phyloP scores from a whole-genome alignment of 2,329 filamentous ascomycete genomes.

The Phaeosphaeriaceae sp. region DNA sequence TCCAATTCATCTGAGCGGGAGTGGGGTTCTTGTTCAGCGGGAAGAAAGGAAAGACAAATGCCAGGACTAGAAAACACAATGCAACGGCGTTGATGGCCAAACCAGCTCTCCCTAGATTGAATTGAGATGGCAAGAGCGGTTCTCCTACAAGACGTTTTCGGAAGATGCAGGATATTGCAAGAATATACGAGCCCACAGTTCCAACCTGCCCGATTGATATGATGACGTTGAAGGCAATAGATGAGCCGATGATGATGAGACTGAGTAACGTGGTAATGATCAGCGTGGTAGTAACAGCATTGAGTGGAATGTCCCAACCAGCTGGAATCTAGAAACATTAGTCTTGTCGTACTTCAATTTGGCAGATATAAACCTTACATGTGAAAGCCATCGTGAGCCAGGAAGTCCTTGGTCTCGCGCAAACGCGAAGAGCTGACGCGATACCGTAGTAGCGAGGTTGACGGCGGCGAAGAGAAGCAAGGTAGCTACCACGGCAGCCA shows the following conservation, averaged over 20 bases:
- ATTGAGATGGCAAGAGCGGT: constrained; percentile 51
- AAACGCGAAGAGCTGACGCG: constrained; percentile 37
- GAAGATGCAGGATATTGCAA: constrained; percentile 55
- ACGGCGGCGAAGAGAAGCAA: constrained; percentile 19
- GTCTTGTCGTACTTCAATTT: neutral
- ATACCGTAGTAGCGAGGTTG: constrained; percentile 21
- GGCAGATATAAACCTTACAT: constrained; percentile 13
- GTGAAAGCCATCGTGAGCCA: constrained; percentile 14
- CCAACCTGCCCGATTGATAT: constrained; percentile 11
- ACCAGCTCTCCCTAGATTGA: constrained; percentile 53
- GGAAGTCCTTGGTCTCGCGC: constrained; percentile 36
- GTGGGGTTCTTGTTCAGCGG: constrained; percentile 26
- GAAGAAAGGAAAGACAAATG: constrained; percentile 54
- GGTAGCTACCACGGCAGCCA: constrained; percentile 1
- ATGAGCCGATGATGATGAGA: constrained; percentile 35
- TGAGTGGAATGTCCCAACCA: constrained; percentile 31
- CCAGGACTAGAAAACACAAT: constrained; percentile 46
- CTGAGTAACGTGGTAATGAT: constrained; percentile 20
- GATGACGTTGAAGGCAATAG: constrained; percentile 28
- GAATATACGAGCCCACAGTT: constrained; percentile 18
- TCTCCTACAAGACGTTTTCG: constrained; percentile 51
- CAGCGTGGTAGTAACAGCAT: constrained; percentile 25
- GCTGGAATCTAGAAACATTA: constrained; percentile 14
- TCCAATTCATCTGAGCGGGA: constrained; percentile 2
- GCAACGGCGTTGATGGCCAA: constrained; percentile 49